Base-by-base conservation (phyloP, 2,329 filamentous ascomycete genomes). In the Fusarium phyllophilum region DNA sequence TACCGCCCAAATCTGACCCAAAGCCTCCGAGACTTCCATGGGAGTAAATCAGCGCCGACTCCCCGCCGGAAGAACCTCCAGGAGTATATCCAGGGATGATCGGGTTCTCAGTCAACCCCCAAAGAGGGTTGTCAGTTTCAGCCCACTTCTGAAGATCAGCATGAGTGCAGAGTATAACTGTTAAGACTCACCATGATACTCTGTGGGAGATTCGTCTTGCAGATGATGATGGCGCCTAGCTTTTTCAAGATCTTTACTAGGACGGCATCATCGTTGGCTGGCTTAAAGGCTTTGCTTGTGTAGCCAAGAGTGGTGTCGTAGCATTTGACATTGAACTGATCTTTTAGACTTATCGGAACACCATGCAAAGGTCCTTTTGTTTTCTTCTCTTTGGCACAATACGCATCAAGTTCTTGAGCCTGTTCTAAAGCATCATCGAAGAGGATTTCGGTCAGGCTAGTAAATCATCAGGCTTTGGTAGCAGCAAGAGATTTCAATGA, bases 261-360 rank as follows among this genome's bases (percentile, higher is more conserved):
- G 8, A 86, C 86, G 0, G 76, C 76, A 75, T 90, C 85, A 14
- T 86, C 82, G 0, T 68, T 64, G 4, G 88, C 87, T 2, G 87
- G 87, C 4, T 83, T 78, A 61, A 87, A 86, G 1, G 87, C 83
- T 52, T 83, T 82, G 14, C 83, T 83, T 4, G 89, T 86, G 72
- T 91, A 91, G 12, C 90, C 90, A 8, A 91, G 80, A 0, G 90
- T 90, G 1, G 86, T 86, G 60, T 91, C 88, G 8, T 85, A 78
- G 4, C 88, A 89, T 66, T 86, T 86, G 46, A 92, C 82, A 31
- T 91, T 86, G 79, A 91, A 92, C 20, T 89, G 88, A 58, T 92
- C 90, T 77, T 92, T 92, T 1, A 79, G 13, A 2, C 76, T 79
- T 6, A 79, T 45, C 0, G 76, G 76, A 3, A 79, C 29, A 2